Evolutionary conservation across 73 alveolate genomes (phyloP).

Genomic region (Tetrahymena thermophila): DNA sequence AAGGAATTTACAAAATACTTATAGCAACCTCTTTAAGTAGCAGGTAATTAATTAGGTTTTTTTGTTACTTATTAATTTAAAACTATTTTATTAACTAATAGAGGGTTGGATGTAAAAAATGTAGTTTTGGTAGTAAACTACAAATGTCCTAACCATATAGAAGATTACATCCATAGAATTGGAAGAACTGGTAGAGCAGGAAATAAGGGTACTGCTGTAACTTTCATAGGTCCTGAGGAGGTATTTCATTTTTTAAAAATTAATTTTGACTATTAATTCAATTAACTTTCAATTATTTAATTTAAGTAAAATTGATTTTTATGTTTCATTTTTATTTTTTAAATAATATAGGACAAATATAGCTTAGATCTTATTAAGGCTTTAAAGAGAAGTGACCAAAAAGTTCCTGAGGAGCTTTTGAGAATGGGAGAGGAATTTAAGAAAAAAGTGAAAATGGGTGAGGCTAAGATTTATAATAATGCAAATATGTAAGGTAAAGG

Average conservation of each 20-base stretch:
- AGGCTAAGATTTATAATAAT: slow-evolving; percentile 83
- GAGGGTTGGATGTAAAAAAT: slow-evolving; percentile 95
- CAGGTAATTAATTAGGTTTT: neutral
- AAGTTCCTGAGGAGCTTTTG: slow-evolving; percentile 84
- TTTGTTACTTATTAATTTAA: neutral
- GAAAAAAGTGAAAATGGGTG: slow-evolving; percentile 86
- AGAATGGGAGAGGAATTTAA: slow-evolving; percentile 75
- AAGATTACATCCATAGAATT: slow-evolving; percentile 97
- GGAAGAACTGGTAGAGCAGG: slow-evolving; percentile 99
- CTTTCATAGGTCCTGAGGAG: slow-evolving; percentile 92
- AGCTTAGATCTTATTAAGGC: slow-evolving; percentile 79
- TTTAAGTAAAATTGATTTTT: no score
- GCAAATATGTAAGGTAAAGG: slow-evolving; percentile 94
- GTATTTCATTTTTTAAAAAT: slow-evolving; percentile 61
- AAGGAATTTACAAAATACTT: slow-evolving; percentile 83
- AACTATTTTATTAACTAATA: slow-evolving; percentile 33
- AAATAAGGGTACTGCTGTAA: slow-evolving; percentile 89
- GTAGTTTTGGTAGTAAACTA: slow-evolving; percentile 87
- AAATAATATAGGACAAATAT: neutral
- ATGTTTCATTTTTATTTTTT: no score
- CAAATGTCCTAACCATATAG: slow-evolving; percentile 97
- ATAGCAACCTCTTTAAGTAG: slow-evolving; percentile 87
- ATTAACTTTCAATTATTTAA: no score
- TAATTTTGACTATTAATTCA: neutral
- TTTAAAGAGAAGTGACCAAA: slow-evolving; percentile 79